phyloP scores from a whole-genome alignment of 2,329 filamentous ascomycete species.

The Diaporthe caulivora region DNA sequence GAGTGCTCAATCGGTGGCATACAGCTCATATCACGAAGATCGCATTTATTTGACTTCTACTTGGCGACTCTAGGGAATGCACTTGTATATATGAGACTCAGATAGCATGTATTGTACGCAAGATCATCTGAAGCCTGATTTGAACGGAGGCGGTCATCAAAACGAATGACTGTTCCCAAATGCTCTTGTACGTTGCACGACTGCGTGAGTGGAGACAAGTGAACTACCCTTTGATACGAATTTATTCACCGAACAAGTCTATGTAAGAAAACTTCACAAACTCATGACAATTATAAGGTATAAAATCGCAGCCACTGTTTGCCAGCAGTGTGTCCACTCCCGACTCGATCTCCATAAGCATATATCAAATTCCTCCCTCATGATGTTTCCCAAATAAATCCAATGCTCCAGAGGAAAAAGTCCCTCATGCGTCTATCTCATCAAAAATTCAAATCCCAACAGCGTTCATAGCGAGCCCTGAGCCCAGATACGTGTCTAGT shows the following conservation, averaged over 20 bases:
- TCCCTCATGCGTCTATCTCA: neutral
- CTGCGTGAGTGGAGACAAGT: neutral
- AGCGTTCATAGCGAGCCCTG: slow-evolving; percentile 4
- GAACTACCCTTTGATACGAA: neutral
- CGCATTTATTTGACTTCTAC: neutral
- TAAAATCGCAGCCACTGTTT: neutral
- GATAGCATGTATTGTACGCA: neutral
- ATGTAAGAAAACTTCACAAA: neutral
- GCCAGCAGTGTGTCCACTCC: neutral
- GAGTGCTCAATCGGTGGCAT: neutral
- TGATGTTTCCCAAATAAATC: neutral
- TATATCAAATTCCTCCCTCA: neutral
- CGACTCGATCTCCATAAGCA: neutral
- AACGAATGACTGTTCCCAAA: neutral
- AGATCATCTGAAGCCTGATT: neutral
- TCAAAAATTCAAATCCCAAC: neutral
- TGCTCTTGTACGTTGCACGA: neutral
- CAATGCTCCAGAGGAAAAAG: neutral
- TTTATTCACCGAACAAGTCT: neutral
- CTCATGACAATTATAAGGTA: slow-evolving; percentile 1
- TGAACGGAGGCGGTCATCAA: neutral
- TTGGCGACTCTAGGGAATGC: neutral
- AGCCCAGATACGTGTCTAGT: slow-evolving; percentile 22
- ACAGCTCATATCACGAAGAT: no score
- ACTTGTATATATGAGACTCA: neutral